Conservation (phyloP, 1,139 yeast species). For the Diutina neorugosa region DNA sequence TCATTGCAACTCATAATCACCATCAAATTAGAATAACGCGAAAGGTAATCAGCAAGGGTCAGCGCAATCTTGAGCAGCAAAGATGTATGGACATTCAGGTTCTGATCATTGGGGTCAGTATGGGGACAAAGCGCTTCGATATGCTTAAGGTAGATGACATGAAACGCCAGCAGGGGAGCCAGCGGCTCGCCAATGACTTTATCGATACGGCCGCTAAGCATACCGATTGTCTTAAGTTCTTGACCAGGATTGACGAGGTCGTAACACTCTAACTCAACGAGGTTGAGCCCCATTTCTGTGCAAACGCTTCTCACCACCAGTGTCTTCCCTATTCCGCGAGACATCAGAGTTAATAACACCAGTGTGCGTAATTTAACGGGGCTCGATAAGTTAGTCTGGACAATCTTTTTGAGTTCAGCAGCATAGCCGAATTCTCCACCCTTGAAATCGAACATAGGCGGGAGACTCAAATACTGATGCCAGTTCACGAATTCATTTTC, state of each 20-base stretch:
- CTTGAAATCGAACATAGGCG: constrained; percentile 26
- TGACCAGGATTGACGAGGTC: constrained; percentile 54
- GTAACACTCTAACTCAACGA: constrained; percentile 61
- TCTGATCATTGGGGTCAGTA: constrained; percentile 51
- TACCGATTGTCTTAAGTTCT: constrained; percentile 71
- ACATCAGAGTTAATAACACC: constrained; percentile 53
- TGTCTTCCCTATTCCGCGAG: constrained; percentile 72
- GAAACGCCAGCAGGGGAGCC: constrained; percentile 8
- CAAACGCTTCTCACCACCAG: constrained; percentile 47
- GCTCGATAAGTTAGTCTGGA: constrained; percentile 11
- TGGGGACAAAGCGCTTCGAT: constrained; percentile 63
- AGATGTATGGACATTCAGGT: constrained; percentile 40
- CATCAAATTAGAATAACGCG: constrained; percentile 26
- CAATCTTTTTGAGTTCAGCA: constrained; percentile 36
- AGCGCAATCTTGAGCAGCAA: constrained; percentile 49
- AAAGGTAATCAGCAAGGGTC: constrained; percentile 43
- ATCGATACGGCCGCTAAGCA: constrained; percentile 66
- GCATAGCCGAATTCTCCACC: constrained; percentile 36
- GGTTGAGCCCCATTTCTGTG: constrained; percentile 51
- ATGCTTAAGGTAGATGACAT: constrained; percentile 52
- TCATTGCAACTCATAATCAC: constrained; percentile 65
- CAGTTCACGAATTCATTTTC: constrained; percentile 27
- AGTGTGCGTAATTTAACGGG: constrained; percentile 40
- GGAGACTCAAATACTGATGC: constrained; percentile 27
- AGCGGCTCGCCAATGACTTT: constrained; percentile 15